Percentiles rank a stretch among this genome's conserved stretches.
These are phyloP conservation scores for Seminavis robusta DNA, from an alignment of 108 stramenopile genomes.

Conservation along the genomic window DNA sequence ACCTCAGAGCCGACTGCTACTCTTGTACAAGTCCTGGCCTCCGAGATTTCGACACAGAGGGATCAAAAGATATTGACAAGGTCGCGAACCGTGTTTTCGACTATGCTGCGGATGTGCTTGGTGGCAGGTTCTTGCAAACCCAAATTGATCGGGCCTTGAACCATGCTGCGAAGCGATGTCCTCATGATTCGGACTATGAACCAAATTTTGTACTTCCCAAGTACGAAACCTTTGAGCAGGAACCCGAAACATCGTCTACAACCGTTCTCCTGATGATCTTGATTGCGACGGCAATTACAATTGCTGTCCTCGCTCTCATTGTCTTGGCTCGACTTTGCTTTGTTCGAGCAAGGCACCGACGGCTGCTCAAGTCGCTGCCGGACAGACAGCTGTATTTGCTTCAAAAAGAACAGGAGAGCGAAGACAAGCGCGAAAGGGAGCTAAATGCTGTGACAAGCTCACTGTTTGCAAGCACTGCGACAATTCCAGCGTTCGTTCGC, in stretches of 20 bases:
- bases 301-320: conserved; percentile 23
- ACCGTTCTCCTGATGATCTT: conserved; percentile 42
- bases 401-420: conserved; percentile 15
- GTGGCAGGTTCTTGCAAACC: conserved; percentile 58
- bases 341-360: conserved; percentile 38
- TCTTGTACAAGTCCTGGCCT: conserved; percentile 60
- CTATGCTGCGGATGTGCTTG: conserved; percentile 34
- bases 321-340: conserved; percentile 22
- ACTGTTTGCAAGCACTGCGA: conserved; percentile 39
- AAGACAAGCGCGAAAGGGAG: conserved; percentile 23
- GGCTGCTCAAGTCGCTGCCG: conserved; percentile 46
- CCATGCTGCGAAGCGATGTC: conserved; percentile 57
- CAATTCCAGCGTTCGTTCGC: conserved; percentile 46
- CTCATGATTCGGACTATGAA: conserved; percentile 49
- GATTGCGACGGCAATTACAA: conserved; percentile 14
- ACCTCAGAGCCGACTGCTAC: conserved; percentile 51
- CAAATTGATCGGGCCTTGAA: conserved; percentile 54
- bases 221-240: conserved; percentile 32
- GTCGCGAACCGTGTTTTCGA: conserved; percentile 49
- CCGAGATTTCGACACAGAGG: conserved; percentile 37
- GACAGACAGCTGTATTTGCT: conserved; percentile 10
- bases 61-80: conserved; percentile 46
- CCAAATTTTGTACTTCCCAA: conserved; percentile 19
- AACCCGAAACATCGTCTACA: conserved; percentile 9
- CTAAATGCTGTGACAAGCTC: conserved; percentile 43